These are phyloP conservation scores for Stagonosporopsis tanaceti DNA, from an alignment of 2,329 filamentous ascomycete species.

Conservation along the genomic window DNA sequence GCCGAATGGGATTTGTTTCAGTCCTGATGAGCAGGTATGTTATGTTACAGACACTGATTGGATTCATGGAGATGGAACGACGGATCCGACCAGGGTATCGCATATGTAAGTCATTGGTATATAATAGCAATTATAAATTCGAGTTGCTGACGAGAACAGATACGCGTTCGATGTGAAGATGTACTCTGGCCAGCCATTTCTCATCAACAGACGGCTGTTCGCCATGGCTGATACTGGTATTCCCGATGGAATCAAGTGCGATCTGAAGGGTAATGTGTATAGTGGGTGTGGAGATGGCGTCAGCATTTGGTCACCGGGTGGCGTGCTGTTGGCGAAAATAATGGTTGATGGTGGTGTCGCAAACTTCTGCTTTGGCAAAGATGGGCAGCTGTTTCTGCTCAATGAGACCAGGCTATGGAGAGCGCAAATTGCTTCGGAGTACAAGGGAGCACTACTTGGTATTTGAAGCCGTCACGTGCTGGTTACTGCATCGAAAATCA, in stretches of 20 bases:
- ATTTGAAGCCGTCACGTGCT: background rate
- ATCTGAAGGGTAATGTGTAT: slow-evolving; percentile 60
- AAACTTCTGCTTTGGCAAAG: slow-evolving; percentile 58
- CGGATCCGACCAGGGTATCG: slow-evolving; percentile 21
- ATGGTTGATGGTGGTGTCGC: slow-evolving; percentile 49
- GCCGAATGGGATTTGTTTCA: slow-evolving; percentile 56
- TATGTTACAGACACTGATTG: slow-evolving; percentile 54
- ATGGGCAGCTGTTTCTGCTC: slow-evolving; percentile 58
- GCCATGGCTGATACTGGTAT: slow-evolving; percentile 31
- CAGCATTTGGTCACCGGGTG: slow-evolving; percentile 57
- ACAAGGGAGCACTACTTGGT: slow-evolving; percentile 24
- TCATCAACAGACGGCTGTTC: slow-evolving; percentile 31
- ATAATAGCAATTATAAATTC: too few relatives aligned
- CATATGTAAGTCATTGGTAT: slow-evolving; percentile 21
- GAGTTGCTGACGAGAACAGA: slow-evolving; percentile 7
- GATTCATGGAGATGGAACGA: slow-evolving; percentile 29
- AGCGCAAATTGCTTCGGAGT: slow-evolving; percentile 15
- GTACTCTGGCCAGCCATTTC: slow-evolving; percentile 20
- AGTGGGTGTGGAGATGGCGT: slow-evolving; percentile 58
- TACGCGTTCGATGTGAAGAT: slow-evolving; percentile 32
- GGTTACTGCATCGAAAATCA: too few relatives aligned
- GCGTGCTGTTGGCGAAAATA: slow-evolving; percentile 51
- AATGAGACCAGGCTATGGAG: slow-evolving; percentile 47
- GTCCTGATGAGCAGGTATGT: slow-evolving; percentile 49
- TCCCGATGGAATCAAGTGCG: slow-evolving; percentile 38